A percentile compares a stretch with the other conserved stretches of the same genome.
Conservation (phyloP, 73 alveolate species). For the Paramecium pentaurelia region DNA sequence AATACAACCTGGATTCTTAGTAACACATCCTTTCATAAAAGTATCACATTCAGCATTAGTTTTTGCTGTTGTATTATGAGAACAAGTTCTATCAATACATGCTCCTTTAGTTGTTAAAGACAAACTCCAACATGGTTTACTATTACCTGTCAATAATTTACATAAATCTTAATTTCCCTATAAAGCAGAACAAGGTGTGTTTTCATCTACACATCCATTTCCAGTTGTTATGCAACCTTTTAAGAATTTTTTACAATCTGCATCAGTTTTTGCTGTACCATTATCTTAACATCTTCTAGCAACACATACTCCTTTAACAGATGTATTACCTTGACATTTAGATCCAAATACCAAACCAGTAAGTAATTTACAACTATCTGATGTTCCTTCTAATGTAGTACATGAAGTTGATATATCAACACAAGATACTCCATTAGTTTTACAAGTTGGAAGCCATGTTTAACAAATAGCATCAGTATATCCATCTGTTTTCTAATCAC, state of each 20-base stretch:
- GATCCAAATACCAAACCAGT: not conserved
- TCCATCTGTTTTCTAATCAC: not conserved
- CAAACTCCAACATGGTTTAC: not conserved
- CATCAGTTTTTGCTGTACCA: slow-evolving; percentile 26
- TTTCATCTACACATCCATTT: not conserved
- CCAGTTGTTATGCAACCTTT: not conserved
- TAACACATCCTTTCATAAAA: not conserved
- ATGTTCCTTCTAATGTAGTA: not conserved
- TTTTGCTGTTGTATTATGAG: not conserved
- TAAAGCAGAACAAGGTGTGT: not conserved
- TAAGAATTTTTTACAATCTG: not conserved
- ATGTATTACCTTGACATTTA: not conserved
- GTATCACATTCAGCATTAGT: slow-evolving; percentile 1
- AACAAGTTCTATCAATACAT: not conserved
- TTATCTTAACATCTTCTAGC: not conserved
- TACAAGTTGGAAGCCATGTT: slow-evolving; percentile 1
- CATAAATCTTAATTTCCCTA: not conserved
- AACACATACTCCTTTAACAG: not conserved
- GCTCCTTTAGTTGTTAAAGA: not conserved
- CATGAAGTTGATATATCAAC: not conserved
- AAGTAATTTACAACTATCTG: not conserved
- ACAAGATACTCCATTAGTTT: not conserved
- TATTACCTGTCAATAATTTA: not conserved
- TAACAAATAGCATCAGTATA: not conserved
- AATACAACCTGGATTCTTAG: slow-evolving; percentile 23